These are phyloP conservation scores for Artemisia annua DNA, from an alignment of 129 eudicot species.

Conservation along the genomic window DNA sequence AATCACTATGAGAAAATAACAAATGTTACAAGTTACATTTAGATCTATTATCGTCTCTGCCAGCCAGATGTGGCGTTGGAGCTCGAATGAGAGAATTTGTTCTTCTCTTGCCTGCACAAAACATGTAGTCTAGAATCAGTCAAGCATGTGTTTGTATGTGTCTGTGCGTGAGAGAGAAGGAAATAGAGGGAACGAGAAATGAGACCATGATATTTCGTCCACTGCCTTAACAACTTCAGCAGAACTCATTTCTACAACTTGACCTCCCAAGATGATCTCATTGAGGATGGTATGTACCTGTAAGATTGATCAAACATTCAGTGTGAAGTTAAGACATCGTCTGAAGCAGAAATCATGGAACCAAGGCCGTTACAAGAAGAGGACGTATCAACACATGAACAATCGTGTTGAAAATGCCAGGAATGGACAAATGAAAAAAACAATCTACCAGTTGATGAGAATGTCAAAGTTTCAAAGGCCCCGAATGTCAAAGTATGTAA, in stretches of 20 bases:
- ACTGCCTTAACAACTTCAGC: slow-evolving; percentile 69
- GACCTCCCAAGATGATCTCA: slow-evolving; percentile 92
- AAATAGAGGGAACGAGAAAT: slow-evolving; percentile 32
- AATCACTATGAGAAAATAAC: not conserved
- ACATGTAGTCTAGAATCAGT: slow-evolving; percentile 11
- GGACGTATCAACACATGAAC: not conserved
- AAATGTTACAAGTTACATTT: too few species aligned
- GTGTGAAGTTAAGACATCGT: not conserved
- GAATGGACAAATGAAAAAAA: too few species aligned
- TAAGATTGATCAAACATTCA: slow-evolving; percentile 17
- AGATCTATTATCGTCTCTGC: slow-evolving; percentile 64
- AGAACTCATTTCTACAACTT: slow-evolving; percentile 82
- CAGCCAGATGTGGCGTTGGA: slow-evolving; percentile 58
- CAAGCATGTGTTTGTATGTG: not conserved
- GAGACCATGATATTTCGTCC: slow-evolving; percentile 68
- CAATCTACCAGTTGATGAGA: too few species aligned
- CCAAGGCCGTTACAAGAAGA: not conserved
- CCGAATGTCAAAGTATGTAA: too few species aligned
- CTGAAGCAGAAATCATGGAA: slow-evolving; percentile 2
- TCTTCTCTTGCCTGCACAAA: slow-evolving; percentile 62
- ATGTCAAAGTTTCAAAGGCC: too few species aligned
- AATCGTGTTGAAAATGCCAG: too few species aligned
- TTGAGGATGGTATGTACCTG: slow-evolving; percentile 88
- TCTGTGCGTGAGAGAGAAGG: slow-evolving; percentile 27
- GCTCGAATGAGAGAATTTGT: slow-evolving; percentile 42